Percentiles rank a stretch among this genome's conserved stretches.
Evolutionary conservation across 2,329 filamentous ascomycete species (phyloP).

Genomic region (Cytospora chrysosperma): DNA sequence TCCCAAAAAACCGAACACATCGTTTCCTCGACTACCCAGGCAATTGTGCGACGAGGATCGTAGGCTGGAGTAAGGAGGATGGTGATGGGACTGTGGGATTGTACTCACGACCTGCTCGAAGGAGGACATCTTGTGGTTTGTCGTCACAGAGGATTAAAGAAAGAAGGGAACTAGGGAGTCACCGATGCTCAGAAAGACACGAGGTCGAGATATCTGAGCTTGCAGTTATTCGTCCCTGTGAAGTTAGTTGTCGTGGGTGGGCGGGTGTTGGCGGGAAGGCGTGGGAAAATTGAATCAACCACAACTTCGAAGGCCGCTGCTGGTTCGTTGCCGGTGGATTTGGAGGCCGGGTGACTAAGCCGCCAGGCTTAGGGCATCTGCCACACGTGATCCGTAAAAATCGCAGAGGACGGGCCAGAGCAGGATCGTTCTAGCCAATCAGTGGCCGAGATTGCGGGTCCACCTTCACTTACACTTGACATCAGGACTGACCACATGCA

Average conservation of each 20-base stretch:
- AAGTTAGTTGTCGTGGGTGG: constrained; percentile 24
- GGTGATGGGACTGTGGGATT: constrained; percentile 21
- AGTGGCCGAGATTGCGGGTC: not conserved
- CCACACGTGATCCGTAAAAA: not conserved
- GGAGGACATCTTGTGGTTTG: constrained; percentile 34
- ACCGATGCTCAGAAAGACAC: constrained; percentile 28
- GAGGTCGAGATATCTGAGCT: constrained; percentile 24
- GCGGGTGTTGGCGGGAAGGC: constrained; percentile 14
- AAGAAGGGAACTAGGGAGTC: constrained; percentile 26
- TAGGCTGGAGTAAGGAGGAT: not conserved
- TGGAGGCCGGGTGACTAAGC: not conserved
- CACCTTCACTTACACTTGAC: not conserved
- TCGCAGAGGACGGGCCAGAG: not conserved
- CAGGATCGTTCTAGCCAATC: not conserved
- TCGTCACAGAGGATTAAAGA: constrained; percentile 25
- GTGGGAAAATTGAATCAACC: constrained; percentile 19
- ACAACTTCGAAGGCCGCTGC: not conserved
- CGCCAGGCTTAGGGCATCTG: not conserved
- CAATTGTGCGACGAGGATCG: constrained; percentile 9
- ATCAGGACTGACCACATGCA: not conserved
- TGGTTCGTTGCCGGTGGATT: not conserved
- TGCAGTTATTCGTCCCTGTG: constrained; percentile 21
- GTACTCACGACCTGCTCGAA: constrained; percentile 68
- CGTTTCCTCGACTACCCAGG: not conserved
- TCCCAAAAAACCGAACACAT: not conserved